These are phyloP conservation scores for Venturia oleaginea DNA, from an alignment of 2,329 filamentous ascomycete species.

Conservation along the genomic window DNA sequence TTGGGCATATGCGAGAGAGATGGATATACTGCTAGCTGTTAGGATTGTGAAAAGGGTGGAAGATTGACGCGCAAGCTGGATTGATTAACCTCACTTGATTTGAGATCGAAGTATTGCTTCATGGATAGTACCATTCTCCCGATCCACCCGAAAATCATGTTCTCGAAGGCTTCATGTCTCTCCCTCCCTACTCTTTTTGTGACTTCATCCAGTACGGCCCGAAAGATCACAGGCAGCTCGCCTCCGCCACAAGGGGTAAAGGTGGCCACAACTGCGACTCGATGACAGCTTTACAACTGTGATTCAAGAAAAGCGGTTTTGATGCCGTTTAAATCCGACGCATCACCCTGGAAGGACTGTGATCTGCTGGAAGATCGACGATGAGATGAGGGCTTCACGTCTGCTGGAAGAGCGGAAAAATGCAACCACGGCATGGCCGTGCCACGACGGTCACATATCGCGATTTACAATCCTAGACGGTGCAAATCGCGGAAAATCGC, in stretches of 20 bases:
- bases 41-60: constrained; percentile 8
- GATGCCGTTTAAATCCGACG: constrained; percentile 27
- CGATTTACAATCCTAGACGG: too few species aligned
- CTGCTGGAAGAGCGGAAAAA: constrained; percentile 33
- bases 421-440: constrained; percentile 29
- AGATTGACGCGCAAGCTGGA: constrained; percentile 10
- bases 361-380: constrained; percentile 24
- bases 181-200: constrained; percentile 26
- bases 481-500: too few species aligned
- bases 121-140: constrained; percentile 30
- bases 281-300: constrained; percentile 32
- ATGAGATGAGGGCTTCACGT: constrained; percentile 28
- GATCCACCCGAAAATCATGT: constrained; percentile 32
- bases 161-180: constrained; percentile 27
- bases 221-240: constrained; percentile 29
- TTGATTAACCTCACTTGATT: constrained; percentile 24
- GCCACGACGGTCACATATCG: too few species aligned
- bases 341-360: constrained; percentile 30
- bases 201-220: constrained; percentile 27
- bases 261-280: constrained; percentile 33
- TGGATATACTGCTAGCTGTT: constrained; percentile 24
- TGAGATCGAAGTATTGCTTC: constrained; percentile 24
- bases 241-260: constrained; percentile 30
- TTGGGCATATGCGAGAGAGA: constrained; percentile 29
- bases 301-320: constrained; percentile 27